Evolutionary conservation across 495 filamentous ascomycete species (phyloP).

Genomic region (Ascodesmis nigricans): DNA sequence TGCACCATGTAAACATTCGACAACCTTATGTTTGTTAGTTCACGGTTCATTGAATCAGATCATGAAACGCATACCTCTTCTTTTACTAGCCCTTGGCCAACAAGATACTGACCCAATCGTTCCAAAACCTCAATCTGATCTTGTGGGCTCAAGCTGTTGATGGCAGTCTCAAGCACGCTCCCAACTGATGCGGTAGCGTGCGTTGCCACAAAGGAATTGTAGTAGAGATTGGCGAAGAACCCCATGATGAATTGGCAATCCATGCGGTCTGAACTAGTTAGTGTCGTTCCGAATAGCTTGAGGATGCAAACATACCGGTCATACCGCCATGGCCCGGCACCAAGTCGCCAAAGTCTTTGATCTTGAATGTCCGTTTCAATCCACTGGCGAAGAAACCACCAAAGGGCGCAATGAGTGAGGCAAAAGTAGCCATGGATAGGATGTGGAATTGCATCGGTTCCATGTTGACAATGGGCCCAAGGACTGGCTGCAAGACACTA

Average conservation of each 20-base stretch:
- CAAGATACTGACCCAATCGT: constrained; percentile 62
- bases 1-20: no score
- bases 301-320: constrained; percentile 33
- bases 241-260: constrained; percentile 99
- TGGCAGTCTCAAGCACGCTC: constrained; percentile 66
- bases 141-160: constrained; percentile 58
- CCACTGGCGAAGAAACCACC: constrained; percentile 97
- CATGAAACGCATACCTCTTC: no score
- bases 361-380: constrained; percentile 96
- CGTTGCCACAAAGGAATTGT: constrained; percentile 85
- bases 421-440: constrained; percentile 75
- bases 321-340: constrained; percentile 97
- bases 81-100: constrained; percentile 54
- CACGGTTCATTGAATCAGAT: no score
- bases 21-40: no score
- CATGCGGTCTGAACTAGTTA: constrained; percentile 76
- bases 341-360: constrained; percentile 97
- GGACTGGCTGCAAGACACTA: constrained; percentile 34
- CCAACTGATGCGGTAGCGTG: constrained; percentile 54
- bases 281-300: neutral
- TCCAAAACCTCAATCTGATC: constrained; percentile 79
- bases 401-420: constrained; percentile 91
- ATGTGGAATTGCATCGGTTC: constrained; percentile 92
- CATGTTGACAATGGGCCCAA: constrained; percentile 34
- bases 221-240: constrained; percentile 95